Evolutionary conservation across 805 yeast genomes (phyloP).

Genomic region (Metschnikowia rubicola): DNA sequence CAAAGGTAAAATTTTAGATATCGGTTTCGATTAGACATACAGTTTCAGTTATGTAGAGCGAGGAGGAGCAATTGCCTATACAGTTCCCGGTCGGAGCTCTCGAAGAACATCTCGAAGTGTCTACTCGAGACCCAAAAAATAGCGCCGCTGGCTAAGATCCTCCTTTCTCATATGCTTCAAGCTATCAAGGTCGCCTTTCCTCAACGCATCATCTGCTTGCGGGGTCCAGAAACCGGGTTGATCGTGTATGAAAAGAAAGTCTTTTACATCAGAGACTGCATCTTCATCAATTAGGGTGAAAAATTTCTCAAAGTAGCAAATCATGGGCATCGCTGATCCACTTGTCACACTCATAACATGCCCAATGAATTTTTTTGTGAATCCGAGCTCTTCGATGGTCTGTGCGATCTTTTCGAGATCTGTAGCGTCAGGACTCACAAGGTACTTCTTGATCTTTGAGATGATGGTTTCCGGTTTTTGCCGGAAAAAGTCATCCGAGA

Average conservation of each 20-base stretch:
- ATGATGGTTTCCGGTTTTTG: conserved; percentile 9
- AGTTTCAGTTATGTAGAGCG: too few relatives aligned
- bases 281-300: conserved; percentile 6
- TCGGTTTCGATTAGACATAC: neutral
- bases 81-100: too few relatives aligned
- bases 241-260: conserved; percentile 9
- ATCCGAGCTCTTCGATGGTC: conserved; percentile 12
- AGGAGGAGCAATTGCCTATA: too few relatives aligned
- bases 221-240: conserved; percentile 18
- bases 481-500: conserved; percentile 8
- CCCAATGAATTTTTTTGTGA: conserved; percentile 14
- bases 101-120: neutral
- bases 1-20: neutral
- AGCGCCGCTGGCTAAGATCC: conserved; percentile 10
- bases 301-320: conserved; percentile 10
- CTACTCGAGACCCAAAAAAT: conserved; percentile 13
- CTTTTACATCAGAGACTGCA: conserved; percentile 1
- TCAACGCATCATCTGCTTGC: conserved; percentile 15
- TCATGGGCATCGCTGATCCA: conserved; percentile 14
- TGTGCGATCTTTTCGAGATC: conserved; percentile 12
- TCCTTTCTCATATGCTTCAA: conserved; percentile 12
- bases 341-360: conserved; percentile 18
- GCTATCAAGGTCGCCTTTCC: conserved; percentile 3
- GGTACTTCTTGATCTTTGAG: conserved; percentile 5
- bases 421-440: conserved; percentile 7